Evolutionary conservation across 2,329 filamentous ascomycete species (phyloP).

Genomic region (Ceratocystis diversiconidia): DNA sequence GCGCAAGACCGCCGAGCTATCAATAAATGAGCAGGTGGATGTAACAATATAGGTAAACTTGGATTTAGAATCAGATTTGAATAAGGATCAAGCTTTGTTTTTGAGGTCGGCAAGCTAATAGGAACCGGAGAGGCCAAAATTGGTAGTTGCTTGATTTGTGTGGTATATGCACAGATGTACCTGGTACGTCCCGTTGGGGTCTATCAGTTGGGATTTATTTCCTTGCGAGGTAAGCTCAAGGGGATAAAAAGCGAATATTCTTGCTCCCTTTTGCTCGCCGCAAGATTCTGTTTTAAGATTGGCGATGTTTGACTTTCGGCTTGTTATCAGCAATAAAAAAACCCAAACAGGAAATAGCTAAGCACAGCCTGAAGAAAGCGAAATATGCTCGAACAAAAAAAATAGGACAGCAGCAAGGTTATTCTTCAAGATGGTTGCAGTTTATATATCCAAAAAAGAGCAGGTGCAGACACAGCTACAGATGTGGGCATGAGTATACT

Average conservation of each 20-base stretch:
- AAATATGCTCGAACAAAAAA: background rate
- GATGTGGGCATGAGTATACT: background rate
- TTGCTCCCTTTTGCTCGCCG: background rate
- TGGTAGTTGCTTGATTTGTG: background rate
- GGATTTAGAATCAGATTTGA: background rate
- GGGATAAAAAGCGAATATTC: background rate
- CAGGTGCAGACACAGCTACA: background rate
- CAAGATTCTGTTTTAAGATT: background rate
- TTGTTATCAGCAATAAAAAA: background rate
- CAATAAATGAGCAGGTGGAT: background rate
- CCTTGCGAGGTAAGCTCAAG: background rate
- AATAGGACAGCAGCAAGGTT: background rate
- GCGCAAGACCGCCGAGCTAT: background rate
- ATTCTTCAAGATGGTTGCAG: background rate
- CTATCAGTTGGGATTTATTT: background rate
- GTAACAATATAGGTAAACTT: too few species aligned
- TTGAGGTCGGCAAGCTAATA: background rate
- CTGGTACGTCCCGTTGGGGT: background rate
- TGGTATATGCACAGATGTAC: conserved; percentile 1
- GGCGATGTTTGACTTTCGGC: conserved; percentile 2
- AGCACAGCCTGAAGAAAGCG: background rate
- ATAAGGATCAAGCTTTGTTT: background rate
- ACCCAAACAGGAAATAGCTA: background rate
- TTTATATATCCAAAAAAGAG: background rate
- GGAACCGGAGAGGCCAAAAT: background rate